Evolutionary conservation across 768 basidiomycete genomes (phyloP).

Genomic region (Psilocybe tampanensis): DNA sequence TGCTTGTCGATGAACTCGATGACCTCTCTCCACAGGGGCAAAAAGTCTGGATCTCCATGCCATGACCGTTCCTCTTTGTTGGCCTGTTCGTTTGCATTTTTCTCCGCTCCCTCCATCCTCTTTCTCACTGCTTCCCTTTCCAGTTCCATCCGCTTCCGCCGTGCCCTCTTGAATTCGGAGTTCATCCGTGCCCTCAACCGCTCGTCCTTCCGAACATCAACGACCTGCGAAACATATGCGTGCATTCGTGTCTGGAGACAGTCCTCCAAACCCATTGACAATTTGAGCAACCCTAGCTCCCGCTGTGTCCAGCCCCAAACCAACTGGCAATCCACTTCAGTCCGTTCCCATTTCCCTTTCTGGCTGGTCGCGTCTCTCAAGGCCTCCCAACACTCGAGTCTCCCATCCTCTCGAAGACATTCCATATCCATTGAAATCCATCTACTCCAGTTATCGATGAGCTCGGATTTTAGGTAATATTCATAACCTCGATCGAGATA

Average conservation of each 20-base stretch:
- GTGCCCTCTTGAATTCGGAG: background rate
- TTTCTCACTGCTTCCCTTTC: background rate
- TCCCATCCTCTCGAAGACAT: background rate
- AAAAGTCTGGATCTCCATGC: background rate
- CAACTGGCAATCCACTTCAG: background rate
- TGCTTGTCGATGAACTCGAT: background rate
- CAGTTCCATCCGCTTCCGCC: background rate
- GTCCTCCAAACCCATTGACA: background rate
- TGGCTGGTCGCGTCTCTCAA: background rate
- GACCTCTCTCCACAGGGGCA: background rate
- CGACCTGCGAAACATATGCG: background rate
- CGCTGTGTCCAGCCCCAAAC: background rate
- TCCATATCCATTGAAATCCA: background rate
- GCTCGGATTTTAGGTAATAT: background rate
- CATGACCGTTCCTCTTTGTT: background rate
- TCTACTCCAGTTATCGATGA: background rate
- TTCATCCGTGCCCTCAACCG: background rate
- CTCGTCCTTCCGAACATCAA: background rate
- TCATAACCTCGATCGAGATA: background rate
- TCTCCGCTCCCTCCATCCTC: background rate
- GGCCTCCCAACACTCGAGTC: background rate
- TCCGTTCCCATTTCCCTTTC: background rate
- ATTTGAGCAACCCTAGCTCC: background rate
- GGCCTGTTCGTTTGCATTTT: background rate
- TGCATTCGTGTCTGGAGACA: background rate